A percentile compares a stretch with the other conserved stretches of the same genome.
These are phyloP conservation scores for Mariannaea sp. DNA, from an alignment of 2,329 filamentous ascomycete species.

Conservation along the genomic window DNA sequence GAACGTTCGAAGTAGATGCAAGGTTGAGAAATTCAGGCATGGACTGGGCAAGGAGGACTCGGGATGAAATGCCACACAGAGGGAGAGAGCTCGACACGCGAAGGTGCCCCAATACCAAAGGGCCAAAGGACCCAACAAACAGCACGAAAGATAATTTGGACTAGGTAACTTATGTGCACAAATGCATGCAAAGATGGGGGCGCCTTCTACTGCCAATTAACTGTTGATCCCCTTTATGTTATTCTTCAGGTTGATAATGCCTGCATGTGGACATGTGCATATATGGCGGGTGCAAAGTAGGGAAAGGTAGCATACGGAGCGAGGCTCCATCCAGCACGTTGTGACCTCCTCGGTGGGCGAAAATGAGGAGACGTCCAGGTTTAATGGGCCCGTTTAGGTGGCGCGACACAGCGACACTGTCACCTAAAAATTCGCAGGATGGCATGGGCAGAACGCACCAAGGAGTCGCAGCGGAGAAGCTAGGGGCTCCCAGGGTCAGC, in stretches of 20 bases:
- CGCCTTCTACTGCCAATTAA: no score
- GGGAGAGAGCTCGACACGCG: no score
- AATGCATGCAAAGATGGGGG: background rate
- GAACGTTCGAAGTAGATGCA: conserved; percentile 18
- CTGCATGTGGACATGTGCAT: background rate
- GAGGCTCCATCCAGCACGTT: background rate
- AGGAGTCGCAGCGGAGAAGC: conserved; percentile 1
- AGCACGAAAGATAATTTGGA: no score
- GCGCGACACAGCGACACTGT: conserved; percentile 15
- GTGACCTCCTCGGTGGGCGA: background rate
- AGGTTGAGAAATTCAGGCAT: conserved; percentile 25
- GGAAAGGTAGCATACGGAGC: no score
- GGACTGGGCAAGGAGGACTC: conserved; percentile 18
- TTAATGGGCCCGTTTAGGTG: conserved; percentile 12
- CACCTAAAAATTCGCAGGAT: conserved; percentile 4
- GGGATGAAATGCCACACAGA: conserved; percentile 7
- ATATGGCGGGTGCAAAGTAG: background rate
- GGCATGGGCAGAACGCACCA: conserved; percentile 13
- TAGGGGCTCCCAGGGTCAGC: conserved; percentile 4
- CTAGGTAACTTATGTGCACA: no score
- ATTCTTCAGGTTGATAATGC: no score
- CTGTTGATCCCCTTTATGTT: no score
- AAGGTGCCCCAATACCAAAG: no score
- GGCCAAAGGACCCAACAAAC: no score
- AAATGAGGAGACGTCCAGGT: conserved; percentile 2